These are phyloP conservation scores for Fraxinus quadrangulata DNA, from an alignment of 257 asterid genomes.

Conservation along the genomic window DNA sequence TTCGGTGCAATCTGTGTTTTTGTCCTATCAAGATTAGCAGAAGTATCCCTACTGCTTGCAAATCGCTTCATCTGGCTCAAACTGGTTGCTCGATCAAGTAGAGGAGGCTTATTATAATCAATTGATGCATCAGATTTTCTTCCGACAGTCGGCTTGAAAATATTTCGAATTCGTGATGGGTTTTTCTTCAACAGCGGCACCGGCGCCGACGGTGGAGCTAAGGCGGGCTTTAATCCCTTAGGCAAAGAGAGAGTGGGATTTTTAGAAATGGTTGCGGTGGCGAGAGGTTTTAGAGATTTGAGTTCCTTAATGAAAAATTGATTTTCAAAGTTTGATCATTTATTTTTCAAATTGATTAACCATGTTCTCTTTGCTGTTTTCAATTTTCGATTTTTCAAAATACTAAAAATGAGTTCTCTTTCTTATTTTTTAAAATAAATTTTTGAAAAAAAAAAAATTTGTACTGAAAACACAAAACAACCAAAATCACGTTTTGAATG, in stretches of 20 bases:
- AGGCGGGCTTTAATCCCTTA: slow-evolving; percentile 3
- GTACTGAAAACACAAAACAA: no score
- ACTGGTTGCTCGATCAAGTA: slow-evolving; percentile 28
- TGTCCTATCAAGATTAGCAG: slow-evolving; percentile 43
- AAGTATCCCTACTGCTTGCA: slow-evolving; percentile 43
- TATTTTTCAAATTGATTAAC: no score
- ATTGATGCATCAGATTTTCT: slow-evolving; percentile 36
- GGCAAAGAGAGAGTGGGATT: slow-evolving; percentile 1
- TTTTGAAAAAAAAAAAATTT: no score
- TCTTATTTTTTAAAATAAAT: no score
- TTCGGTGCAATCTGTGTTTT: slow-evolving; percentile 33
- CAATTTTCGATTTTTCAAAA: no score
- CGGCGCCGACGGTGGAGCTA: neutral
- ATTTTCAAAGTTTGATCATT: no score
- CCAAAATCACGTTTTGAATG: no score
- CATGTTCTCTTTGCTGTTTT: no score
- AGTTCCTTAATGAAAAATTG: no score
- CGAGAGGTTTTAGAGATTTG: no score
- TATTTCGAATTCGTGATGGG: slow-evolving; percentile 1
- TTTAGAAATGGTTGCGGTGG: no score
- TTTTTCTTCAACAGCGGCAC: neutral
- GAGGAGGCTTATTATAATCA: neutral
- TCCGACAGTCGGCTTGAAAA: slow-evolving; percentile 3
- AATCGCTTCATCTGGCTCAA: slow-evolving; percentile 46
- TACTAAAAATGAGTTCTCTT: no score